Conservation (phyloP, 2,329 filamentous ascomycete species). For the Xylariaceae sp. region DNA sequence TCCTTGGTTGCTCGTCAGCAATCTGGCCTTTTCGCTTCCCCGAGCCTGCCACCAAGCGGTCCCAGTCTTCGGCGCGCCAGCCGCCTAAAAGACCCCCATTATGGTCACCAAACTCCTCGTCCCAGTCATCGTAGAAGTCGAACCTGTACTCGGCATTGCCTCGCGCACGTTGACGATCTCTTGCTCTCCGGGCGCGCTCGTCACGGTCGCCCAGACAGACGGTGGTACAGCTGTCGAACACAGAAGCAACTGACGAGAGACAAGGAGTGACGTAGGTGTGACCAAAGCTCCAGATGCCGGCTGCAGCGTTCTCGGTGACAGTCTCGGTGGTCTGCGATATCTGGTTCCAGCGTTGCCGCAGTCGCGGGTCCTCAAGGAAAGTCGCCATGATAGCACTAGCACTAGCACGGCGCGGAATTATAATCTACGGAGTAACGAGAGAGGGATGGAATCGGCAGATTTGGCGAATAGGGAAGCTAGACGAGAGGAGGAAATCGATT, state of each 20-base stretch:
- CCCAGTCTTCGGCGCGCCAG: conserved; percentile 81
- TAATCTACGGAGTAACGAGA: neutral
- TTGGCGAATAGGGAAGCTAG: conserved; percentile 2
- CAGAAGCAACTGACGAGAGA: conserved; percentile 59
- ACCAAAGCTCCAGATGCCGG: conserved; percentile 81
- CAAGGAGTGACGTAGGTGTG: conserved; percentile 83
- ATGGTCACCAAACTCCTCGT: conserved; percentile 48
- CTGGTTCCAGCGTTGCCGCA: conserved; percentile 90
- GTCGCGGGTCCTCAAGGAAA: conserved; percentile 73
- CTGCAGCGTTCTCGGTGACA: conserved; percentile 86
- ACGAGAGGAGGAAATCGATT: neutral
- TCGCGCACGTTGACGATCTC: conserved; percentile 55
- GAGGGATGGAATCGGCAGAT: conserved; percentile 6
- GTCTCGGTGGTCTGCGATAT: conserved; percentile 86
- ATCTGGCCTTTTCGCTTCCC: conserved; percentile 34
- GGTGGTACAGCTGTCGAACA: conserved; percentile 66
- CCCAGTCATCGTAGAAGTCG: conserved; percentile 98
- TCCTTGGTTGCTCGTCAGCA: conserved; percentile 29
- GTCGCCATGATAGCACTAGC: conserved; percentile 39
- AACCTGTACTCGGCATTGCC: conserved; percentile 77
- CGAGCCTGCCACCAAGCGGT: conserved; percentile 70
- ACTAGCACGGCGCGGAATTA: neutral
- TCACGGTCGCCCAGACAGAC: conserved; percentile 68
- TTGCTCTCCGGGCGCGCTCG: conserved; percentile 63
- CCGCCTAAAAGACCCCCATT: conserved; percentile 56